Conservation (phyloP, 169 alveolate genomes). For the Plasmodium berghei region DNA sequence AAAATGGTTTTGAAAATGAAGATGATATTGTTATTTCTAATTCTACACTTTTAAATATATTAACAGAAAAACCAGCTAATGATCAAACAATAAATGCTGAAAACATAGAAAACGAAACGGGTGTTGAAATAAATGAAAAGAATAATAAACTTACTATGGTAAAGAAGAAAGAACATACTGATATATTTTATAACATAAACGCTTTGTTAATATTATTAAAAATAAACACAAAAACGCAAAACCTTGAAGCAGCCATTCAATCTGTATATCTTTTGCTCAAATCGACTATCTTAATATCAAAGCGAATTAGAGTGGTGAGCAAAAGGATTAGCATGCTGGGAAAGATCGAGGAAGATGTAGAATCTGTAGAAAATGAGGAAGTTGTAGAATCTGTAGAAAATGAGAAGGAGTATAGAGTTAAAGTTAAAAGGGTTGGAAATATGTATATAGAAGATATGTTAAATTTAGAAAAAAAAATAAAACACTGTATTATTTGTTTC, state of each 20-base stretch:
- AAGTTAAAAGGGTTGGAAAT: neutral
- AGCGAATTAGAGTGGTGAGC: constrained; percentile 4
- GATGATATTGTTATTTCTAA: constrained; percentile 11
- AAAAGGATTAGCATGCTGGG: neutral
- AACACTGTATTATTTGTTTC: constrained; percentile 5
- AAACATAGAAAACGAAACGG: constrained; percentile 8
- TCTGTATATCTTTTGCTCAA: neutral
- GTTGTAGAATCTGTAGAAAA: neutral
- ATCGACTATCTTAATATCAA: constrained; percentile 12
- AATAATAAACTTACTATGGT: neutral
- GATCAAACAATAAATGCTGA: neutral
- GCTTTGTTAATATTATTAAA: constrained; percentile 17
- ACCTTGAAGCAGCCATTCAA: constrained; percentile 1
- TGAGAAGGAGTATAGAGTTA: neutral
- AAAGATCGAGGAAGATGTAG: neutral
- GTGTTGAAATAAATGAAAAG: constrained; percentile 1
- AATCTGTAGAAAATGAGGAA: neutral
- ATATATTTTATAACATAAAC: constrained; percentile 18
- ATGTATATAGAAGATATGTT: constrained; percentile 27
- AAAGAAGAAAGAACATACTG: constrained; percentile 12
- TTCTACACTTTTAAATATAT: neutral
- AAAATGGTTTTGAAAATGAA: neutral
- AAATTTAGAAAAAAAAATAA: constrained; percentile 13
- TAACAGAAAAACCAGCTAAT: neutral
- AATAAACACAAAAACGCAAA: constrained; percentile 23